These are phyloP conservation scores for Vanilla planifolia DNA, from an alignment of 106 monocot species.

Conservation along the genomic window DNA sequence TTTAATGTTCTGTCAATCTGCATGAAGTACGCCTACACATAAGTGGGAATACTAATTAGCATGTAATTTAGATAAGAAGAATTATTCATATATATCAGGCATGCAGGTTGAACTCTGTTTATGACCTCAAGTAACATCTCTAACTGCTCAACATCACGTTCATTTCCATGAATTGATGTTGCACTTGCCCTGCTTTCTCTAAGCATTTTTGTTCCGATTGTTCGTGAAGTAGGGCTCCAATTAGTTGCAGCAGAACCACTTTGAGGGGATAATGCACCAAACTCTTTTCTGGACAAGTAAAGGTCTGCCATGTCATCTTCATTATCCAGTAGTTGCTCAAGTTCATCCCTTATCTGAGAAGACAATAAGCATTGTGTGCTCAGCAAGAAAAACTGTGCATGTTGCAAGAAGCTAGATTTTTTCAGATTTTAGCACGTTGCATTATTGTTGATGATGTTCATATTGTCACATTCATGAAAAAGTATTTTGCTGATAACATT, in stretches of 20 bases:
- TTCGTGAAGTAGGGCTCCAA: slow-evolving; percentile 61
- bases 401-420: background rate
- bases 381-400: background rate
- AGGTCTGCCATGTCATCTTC: slow-evolving; percentile 98
- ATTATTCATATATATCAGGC: background rate
- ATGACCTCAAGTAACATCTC: slow-evolving; percentile 94
- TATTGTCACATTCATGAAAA: too few relatives aligned
- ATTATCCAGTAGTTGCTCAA: slow-evolving; percentile 88
- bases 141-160: slow-evolving; percentile 96
- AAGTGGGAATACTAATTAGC: slow-evolving; percentile 5
- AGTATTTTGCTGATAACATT: too few relatives aligned
- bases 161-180: slow-evolving; percentile 75
- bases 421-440: too few relatives aligned
- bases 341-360: slow-evolving; percentile 83
- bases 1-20: slow-evolving; percentile 95
- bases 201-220: slow-evolving; percentile 70
- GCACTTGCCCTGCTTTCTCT: slow-evolving; percentile 78
- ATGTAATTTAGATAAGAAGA: background rate
- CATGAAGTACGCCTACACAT: slow-evolving; percentile 86
- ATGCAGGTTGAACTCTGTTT: background rate
- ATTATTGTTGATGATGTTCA: too few relatives aligned
- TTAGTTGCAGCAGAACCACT: slow-evolving; percentile 55
- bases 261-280: slow-evolving; percentile 48
- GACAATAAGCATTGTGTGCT: background rate
- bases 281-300: slow-evolving; percentile 83